Percentiles rank a stretch among this genome's conserved stretches.
Conservation (phyloP, 2,329 filamentous ascomycete genomes). For the Sporothrix sp. region DNA sequence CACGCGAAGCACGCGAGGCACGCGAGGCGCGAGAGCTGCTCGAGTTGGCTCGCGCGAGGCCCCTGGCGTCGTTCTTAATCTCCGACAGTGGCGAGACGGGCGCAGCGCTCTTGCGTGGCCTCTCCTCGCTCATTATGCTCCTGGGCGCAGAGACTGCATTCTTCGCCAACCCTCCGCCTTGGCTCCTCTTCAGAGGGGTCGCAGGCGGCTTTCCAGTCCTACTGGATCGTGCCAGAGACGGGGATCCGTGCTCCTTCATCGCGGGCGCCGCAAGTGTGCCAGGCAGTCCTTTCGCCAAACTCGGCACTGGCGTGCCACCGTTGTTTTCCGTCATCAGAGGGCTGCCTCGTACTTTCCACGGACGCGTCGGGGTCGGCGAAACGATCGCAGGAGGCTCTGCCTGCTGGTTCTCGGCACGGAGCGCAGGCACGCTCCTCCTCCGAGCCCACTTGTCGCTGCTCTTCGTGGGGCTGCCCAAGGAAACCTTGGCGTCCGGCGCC, state of each 20-base stretch:
- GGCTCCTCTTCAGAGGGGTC: neutral
- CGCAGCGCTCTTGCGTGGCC: neutral
- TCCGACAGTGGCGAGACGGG: conserved; percentile 8
- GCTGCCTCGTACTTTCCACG: neutral
- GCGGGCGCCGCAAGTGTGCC: neutral
- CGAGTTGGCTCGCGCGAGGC: neutral
- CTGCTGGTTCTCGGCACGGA: neutral
- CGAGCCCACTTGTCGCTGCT: neutral
- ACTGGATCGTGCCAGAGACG: neutral
- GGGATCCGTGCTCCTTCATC: no score
- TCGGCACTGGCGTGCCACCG: neutral
- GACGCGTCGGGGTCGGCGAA: neutral
- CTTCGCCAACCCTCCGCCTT: neutral
- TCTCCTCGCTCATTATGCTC: conserved; percentile 1
- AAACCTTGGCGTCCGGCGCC: neutral
- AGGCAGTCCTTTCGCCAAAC: neutral
- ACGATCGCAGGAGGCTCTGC: neutral
- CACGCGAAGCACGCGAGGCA: no score
- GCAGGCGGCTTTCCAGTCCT: neutral
- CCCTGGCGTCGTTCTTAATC: conserved; percentile 12
- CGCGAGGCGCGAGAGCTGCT: neutral
- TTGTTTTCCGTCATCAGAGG: neutral
- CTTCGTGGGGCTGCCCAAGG: neutral
- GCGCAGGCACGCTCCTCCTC: neutral
- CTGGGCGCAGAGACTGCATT: neutral